phyloP scores from a whole-genome alignment of 129 eudicot genomes.

The Smallanthus sonchifolius region DNA sequence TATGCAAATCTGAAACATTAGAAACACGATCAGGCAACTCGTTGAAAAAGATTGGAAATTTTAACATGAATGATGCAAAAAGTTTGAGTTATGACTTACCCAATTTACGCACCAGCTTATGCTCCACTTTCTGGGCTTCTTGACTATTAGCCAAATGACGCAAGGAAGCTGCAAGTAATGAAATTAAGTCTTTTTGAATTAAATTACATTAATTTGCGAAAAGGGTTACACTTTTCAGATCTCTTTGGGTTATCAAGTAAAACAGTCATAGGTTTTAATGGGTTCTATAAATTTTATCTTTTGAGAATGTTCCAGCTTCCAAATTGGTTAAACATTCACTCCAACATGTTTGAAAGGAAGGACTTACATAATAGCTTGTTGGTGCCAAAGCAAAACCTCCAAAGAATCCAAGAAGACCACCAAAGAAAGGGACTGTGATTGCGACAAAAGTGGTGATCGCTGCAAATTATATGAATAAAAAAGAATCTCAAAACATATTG shows the following conservation, averaged over 20 bases:
- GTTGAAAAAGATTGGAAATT: background rate
- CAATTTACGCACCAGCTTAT: constrained; percentile 63
- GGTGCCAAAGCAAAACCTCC: constrained; percentile 82
- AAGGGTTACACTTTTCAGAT: background rate
- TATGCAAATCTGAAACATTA: constrained; percentile 53
- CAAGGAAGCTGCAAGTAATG: constrained; percentile 61
- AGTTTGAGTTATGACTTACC: constrained; percentile 32
- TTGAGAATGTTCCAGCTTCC: background rate
- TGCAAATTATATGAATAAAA: constrained; percentile 22
- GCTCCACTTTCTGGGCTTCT: constrained; percentile 56
- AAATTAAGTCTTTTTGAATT: background rate
- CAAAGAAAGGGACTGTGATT: constrained; percentile 71
- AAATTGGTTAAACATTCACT: background rate
- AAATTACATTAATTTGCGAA: background rate
- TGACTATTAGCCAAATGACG: constrained; percentile 59
- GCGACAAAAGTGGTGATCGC: constrained; percentile 54
- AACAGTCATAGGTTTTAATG: background rate
- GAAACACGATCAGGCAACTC: background rate
- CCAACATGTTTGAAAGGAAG: background rate
- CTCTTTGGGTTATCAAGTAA: background rate
- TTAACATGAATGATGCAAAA: background rate
- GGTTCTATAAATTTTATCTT: background rate
- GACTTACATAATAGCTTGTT: constrained; percentile 54
- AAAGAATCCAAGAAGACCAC: constrained; percentile 76
- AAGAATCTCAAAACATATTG: background rate